Percentiles rank a stretch among this genome's conserved stretches.
Conservation (phyloP, 2,329 filamentous ascomycete species). For the Neurospora sp. region DNA sequence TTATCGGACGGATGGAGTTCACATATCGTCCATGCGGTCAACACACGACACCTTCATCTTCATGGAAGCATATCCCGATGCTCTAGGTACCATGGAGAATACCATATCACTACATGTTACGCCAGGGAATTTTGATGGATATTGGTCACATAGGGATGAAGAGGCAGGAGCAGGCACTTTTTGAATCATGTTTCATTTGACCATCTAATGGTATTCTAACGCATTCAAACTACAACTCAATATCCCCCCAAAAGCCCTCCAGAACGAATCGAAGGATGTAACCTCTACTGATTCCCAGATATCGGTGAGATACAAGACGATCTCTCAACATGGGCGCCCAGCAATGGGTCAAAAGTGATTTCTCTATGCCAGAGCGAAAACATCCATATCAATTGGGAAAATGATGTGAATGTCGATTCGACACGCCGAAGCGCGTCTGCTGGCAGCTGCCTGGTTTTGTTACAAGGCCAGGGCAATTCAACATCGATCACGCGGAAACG, state of each 20-base stretch:
- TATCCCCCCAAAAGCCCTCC: not conserved
- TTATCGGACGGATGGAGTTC: not conserved
- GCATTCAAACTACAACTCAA: no score
- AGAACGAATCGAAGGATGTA: not conserved
- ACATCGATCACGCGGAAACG: not conserved
- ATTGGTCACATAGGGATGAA: not conserved
- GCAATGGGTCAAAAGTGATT: not conserved
- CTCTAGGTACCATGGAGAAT: no score
- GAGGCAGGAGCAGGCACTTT: not conserved
- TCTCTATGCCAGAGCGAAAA: not conserved
- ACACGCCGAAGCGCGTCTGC: not conserved
- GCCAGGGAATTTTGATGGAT: no score
- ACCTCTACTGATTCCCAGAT: not conserved
- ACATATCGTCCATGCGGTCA: no score
- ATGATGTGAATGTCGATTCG: not conserved
- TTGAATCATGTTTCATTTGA: no score
- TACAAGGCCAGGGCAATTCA: not conserved
- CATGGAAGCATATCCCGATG: no score
- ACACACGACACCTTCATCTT: no score
- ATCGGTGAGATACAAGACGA: slow-evolving; percentile 3
- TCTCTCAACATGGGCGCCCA: not conserved
- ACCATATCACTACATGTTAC: no score
- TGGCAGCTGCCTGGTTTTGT: not conserved
- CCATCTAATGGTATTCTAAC: no score
- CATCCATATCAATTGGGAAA: not conserved